Evolutionary conservation across 2,329 filamentous ascomycete species (phyloP).

Genomic region (Phyllosticta citrichinensis): DNA sequence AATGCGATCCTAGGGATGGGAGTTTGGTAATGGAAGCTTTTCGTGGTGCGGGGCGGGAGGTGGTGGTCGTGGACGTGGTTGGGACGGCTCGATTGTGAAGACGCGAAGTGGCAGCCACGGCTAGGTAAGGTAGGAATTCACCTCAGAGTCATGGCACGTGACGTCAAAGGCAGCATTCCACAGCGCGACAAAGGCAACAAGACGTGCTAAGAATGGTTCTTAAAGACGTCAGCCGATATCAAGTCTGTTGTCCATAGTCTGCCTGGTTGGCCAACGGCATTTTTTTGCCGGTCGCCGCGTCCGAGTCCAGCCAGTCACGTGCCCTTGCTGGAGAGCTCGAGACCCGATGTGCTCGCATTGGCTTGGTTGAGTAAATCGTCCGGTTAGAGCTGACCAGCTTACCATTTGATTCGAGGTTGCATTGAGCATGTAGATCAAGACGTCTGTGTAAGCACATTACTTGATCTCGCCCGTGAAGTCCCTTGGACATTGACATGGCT

Average conservation of each 20-base stretch:
- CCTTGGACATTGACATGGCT: neutral
- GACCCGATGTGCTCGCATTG: neutral
- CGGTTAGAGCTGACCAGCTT: neutral
- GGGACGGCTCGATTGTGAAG: neutral
- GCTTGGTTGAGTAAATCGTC: neutral
- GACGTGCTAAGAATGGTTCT: neutral
- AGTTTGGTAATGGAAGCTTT: neutral
- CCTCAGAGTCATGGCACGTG: constrained; percentile 9
- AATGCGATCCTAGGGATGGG: constrained; percentile 1
- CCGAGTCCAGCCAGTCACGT: neutral
- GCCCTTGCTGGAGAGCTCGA: neutral
- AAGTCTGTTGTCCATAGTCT: neutral
- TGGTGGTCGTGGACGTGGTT: constrained; percentile 3
- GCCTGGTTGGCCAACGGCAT: neutral
- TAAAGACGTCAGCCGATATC: neutral
- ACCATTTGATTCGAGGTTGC: neutral
- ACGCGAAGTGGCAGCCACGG: neutral
- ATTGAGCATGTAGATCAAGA: neutral
- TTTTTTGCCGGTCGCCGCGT: neutral
- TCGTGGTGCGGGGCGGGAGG: constrained; percentile 5
- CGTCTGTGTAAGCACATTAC: neutral
- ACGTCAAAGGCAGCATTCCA: neutral
- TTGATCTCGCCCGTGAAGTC: neutral
- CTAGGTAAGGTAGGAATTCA: neutral
- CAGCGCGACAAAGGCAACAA: neutral